Percentiles rank a stretch among this genome's conserved stretches.
Conservation (phyloP, 2,329 filamentous ascomycete species). For the Fusarium ramigenum region DNA sequence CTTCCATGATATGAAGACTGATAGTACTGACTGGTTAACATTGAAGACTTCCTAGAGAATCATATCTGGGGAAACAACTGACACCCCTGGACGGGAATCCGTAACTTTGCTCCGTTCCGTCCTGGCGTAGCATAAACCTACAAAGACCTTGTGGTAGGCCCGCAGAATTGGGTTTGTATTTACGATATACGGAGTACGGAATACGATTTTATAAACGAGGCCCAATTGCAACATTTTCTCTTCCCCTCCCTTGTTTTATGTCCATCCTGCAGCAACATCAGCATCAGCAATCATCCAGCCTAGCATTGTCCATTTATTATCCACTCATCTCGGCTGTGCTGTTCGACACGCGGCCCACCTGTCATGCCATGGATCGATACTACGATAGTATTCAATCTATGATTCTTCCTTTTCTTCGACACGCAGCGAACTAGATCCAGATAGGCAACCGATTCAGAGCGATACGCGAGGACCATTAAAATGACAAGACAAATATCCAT, state of each 20-base stretch:
- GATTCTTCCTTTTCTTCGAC: conserved; percentile 17
- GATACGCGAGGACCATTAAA: background rate
- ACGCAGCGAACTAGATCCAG: background rate
- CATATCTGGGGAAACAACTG: background rate
- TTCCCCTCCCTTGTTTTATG: background rate
- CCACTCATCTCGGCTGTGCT: background rate
- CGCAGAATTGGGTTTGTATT: conserved; percentile 9
- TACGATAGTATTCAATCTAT: conserved; percentile 5
- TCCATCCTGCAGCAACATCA: background rate
- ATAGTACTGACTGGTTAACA: background rate
- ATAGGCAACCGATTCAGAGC: background rate
- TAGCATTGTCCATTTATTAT: background rate
- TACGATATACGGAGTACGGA: conserved; percentile 15
- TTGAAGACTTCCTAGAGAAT: background rate
- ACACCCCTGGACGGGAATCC: background rate
- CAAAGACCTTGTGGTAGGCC: background rate
- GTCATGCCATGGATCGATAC: background rate
- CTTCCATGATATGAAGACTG: background rate
- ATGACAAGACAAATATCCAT: background rate
- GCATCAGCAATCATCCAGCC: background rate
- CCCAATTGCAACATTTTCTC: conserved; percentile 9
- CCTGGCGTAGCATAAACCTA: background rate
- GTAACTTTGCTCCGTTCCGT: background rate
- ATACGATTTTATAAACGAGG: conserved; percentile 6
- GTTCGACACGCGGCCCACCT: background rate